Evolutionary conservation across 208 protist species (phyloP), one percentile per base, ranked within the genome.

Genomic region (Trypanosoma scelopori): DNA sequence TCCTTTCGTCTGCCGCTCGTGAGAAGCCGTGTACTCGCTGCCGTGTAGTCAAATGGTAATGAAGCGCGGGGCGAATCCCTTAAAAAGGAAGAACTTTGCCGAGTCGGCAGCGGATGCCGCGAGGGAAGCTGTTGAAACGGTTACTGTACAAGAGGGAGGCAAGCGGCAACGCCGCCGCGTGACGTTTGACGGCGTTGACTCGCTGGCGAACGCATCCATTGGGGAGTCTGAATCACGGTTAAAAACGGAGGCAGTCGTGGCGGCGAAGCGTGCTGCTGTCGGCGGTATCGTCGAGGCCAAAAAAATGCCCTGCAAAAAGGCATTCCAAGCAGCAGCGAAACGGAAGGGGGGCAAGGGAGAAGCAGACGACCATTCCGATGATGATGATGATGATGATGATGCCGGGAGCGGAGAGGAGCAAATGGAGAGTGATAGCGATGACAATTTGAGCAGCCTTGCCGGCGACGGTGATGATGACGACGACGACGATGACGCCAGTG

Each of bases 281-380:
- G 70, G 82, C 32, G 81, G 79, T 30, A 79, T 87, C 20, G 78
- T 85, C 41, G 72, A 74, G 42, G 69, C 81, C 45, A 71, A 62
- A 50, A 64, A 71, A 55, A 39, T 66, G 30, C 23, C 7, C 52
- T 64, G 76, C 55, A 65, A 76, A 37, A 37, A 37, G 32, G 32
- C 5, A 37, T 11, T 9, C 32, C 5, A 37, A 9, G 32, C 32
- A 37, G 32, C 32, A 37, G 32, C 32, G 41, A 39, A 67, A 15
- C 69, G 71, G 0, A 53, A 64, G 28, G 62, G 62, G 22, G 56
- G 73, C 16, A 56, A 50, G 50, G 58, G 66, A 20, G 71, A 75
- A 9, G 39, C 60, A 13, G 70, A 65, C n/a, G 65, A 76, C 25
- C 18, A 56, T 51, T n/a, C 49, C 16, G 67, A 69, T 32, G 58